Base-by-base conservation (phyloP, 2,329 filamentous ascomycete species). In the Cordyceps cateniannulata region DNA sequence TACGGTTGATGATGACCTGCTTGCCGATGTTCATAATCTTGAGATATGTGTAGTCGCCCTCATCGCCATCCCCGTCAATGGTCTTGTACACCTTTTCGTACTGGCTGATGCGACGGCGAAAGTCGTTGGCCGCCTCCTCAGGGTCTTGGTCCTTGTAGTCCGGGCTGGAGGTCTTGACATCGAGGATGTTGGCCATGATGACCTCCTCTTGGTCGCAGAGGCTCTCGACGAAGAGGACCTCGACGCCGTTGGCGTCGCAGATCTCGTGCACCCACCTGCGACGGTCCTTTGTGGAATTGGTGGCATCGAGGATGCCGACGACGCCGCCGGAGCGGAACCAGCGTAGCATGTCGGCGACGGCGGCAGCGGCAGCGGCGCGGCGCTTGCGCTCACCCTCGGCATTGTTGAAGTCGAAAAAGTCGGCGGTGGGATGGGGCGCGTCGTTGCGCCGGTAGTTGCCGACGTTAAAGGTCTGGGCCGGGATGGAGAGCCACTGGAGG, bases 51-150 rank as follows among this genome's bases (percentile, higher is more conserved):
- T 95, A 85, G 67, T 93, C 82, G 67, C 84, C 85, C 79, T 98
- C 93, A 65, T 96, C 89, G 47, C 77, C 79, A 64, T 85, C 82
- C 66, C 89, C 89, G 67, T 96, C 91, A 69, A 99, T 91, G 1
- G 91, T 93, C 77, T 96, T 86, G 75, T 99, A 99, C 29, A 96
- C 90, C 75, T 95, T 95, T 75, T 99, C 95, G 75, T 99, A 99
- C 75, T 97, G 96, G 69, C 89, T 86, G 71, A 99, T 99, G 64
- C 95, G 88, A 70, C 96, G 89, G 64, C 91, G 87, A 77, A 99
- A 99, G 74, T 99, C 95, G 61, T 86, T 83, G 12, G 93, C 95
- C 3, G 95, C 95, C 62, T 85, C 81, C 73, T 99, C 95, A 1
- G 95, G 95, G 71, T 99, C 95, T 73, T 96, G 92, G 60, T 93